phyloP scores from a whole-genome alignment of 305 asterid species.

The Plantago coronopus region DNA sequence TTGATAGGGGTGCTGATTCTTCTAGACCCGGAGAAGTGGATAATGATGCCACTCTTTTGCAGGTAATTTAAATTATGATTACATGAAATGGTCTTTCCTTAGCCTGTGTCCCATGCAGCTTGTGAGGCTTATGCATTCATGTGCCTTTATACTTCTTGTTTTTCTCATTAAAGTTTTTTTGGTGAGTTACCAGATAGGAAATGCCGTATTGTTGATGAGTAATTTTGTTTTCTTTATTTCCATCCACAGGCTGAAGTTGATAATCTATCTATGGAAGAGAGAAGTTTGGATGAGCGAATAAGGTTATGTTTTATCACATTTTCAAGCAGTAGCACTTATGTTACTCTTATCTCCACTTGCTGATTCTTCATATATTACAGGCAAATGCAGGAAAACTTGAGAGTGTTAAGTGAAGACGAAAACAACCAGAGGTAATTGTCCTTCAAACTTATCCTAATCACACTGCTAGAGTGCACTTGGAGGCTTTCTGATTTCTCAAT shows the following conservation, averaged over 20 bases:
- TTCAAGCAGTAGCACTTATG: conserved; percentile 17
- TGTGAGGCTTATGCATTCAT: no score
- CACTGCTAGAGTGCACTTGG: conserved; percentile 17
- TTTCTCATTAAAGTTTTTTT: neutral
- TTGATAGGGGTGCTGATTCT: conserved; percentile 77
- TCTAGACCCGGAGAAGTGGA: conserved; percentile 73
- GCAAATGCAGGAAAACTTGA: conserved; percentile 77
- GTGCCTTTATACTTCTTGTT: neutral
- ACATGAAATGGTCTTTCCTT: conserved; percentile 5
- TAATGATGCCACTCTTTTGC: conserved; percentile 67
- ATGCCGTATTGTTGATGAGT: conserved; percentile 15
- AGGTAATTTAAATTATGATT: conserved; percentile 38
- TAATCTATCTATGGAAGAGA: conserved; percentile 78
- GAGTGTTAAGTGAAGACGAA: conserved; percentile 78
- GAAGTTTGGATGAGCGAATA: conserved; percentile 64
- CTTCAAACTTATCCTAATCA: conserved; percentile 18
- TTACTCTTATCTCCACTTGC: conserved; percentile 20
- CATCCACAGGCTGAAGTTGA: conserved; percentile 76
- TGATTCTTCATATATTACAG: conserved; percentile 47
- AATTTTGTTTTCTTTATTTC: conserved; percentile 25
- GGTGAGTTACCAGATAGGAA: neutral
- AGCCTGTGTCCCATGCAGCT: conserved; percentile 4
- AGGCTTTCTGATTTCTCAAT: conserved; percentile 20
- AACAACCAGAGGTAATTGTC: conserved; percentile 58
- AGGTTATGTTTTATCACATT: conserved; percentile 43